phyloP scores from a whole-genome alignment of 306 rosid genomes.

The Dalbergia oliveri region DNA sequence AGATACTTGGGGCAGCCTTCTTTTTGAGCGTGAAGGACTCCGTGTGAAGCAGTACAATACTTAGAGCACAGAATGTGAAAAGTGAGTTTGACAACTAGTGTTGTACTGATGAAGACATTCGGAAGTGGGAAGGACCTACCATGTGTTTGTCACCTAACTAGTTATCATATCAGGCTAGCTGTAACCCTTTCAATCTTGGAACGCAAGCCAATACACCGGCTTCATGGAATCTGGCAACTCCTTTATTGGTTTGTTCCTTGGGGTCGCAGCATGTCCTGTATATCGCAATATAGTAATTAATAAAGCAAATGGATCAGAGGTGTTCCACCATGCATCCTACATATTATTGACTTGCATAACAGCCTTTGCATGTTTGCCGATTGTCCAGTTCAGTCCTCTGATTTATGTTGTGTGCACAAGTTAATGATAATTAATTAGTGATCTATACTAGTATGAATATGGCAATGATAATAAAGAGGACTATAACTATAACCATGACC shows the following conservation, averaged over 20 bases:
- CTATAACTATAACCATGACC: no score
- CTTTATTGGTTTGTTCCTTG: background rate
- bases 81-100: background rate
- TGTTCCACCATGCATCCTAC: background rate
- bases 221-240: constrained; percentile 18
- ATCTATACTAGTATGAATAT: no score
- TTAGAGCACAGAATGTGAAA: background rate
- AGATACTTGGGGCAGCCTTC: background rate
- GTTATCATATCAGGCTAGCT: background rate
- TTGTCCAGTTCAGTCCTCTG: no score
- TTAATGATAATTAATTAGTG: no score
- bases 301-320: background rate
- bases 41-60: background rate
- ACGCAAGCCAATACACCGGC: background rate
- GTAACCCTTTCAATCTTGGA: background rate
- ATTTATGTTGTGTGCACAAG: no score
- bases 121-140: constrained; percentile 38
- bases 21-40: background rate
- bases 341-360: no score
- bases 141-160: constrained; percentile 39
- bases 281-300: background rate
- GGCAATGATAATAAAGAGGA: no score
- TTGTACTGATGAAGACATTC: background rate
- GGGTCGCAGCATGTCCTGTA: no score
- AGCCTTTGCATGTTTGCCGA: no score